Evolutionary conservation across 768 basidiomycete genomes (phyloP).

Genomic region (Amanita fuliginea): DNA sequence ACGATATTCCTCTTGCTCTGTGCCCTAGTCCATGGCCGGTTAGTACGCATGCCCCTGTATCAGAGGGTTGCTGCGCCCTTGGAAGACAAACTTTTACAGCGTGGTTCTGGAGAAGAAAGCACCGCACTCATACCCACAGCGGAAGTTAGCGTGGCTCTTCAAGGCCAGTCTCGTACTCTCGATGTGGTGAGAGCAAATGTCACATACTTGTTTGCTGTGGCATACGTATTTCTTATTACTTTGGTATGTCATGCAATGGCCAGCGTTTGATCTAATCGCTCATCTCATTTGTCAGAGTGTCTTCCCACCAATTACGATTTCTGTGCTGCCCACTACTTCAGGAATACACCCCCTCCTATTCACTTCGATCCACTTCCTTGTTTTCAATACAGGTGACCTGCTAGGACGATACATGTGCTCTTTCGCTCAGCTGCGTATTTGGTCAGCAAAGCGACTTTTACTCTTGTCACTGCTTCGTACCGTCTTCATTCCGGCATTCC

Average conservation of each 20-base stretch:
- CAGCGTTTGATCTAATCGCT: neutral
- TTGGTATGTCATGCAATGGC: constrained; percentile 38
- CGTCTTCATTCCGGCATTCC: constrained; percentile 76
- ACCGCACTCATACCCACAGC: constrained; percentile 26
- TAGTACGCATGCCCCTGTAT: constrained; percentile 51
- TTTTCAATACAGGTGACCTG: constrained; percentile 68
- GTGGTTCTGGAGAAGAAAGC: constrained; percentile 18
- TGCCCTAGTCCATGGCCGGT: constrained; percentile 42
- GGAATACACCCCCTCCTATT: constrained; percentile 75
- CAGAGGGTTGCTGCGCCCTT: constrained; percentile 36
- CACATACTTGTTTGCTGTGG: constrained; percentile 59
- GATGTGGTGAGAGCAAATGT: constrained; percentile 49
- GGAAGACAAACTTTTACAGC: constrained; percentile 23
- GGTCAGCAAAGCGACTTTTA: constrained; percentile 56
- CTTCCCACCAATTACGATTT: constrained; percentile 78
- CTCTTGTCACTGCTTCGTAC: constrained; percentile 57
- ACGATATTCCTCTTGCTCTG: constrained; percentile 51
- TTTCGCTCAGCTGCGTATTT: constrained; percentile 52
- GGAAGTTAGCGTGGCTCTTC: constrained; percentile 9
- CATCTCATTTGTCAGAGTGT: constrained; percentile 47
- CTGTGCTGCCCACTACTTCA: constrained; percentile 56
- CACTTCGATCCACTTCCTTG: constrained; percentile 63
- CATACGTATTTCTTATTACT: constrained; percentile 70
- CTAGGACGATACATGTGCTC: constrained; percentile 59
- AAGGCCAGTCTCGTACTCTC: constrained; percentile 26